phyloP scores from a whole-genome alignment of 176 grass and related monocot species.

The Eremochloa ophiuroides region DNA sequence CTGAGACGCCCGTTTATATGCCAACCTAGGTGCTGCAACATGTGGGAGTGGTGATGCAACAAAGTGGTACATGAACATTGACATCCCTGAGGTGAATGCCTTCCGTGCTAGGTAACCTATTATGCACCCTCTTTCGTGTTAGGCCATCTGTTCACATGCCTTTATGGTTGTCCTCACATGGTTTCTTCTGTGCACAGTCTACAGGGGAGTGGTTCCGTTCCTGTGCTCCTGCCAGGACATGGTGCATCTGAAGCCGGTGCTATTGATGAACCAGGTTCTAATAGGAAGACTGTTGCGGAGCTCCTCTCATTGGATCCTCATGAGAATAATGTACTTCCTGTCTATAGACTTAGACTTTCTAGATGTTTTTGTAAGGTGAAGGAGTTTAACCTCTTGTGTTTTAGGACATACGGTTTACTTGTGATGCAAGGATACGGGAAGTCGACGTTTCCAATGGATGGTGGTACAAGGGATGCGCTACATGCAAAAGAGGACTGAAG shows the following conservation, averaged over 20 bases:
- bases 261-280: neutral
- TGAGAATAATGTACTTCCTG: neutral
- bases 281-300: neutral
- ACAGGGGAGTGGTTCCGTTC: neutral
- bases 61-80: constrained; percentile 3
- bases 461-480: too few relatives aligned
- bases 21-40: neutral
- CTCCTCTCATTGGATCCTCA: neutral
- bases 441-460: too few relatives aligned
- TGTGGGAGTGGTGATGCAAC: neutral
- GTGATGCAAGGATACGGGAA: too few relatives aligned
- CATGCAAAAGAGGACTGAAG: too few relatives aligned
- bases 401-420: too few relatives aligned
- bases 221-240: neutral
- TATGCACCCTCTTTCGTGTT: too few relatives aligned
- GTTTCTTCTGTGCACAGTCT: neutral
- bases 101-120: neutral
- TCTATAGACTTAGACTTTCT: too few relatives aligned
- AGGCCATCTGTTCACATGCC: too few relatives aligned
- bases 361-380: too few relatives aligned
- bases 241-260: neutral
- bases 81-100: neutral
- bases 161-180: too few relatives aligned
- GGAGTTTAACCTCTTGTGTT: too few relatives aligned
- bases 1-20: too few relatives aligned